Evolutionary conservation across 768 basidiomycete species (phyloP).

Genomic region (Coprinellus aureogranulatus): DNA sequence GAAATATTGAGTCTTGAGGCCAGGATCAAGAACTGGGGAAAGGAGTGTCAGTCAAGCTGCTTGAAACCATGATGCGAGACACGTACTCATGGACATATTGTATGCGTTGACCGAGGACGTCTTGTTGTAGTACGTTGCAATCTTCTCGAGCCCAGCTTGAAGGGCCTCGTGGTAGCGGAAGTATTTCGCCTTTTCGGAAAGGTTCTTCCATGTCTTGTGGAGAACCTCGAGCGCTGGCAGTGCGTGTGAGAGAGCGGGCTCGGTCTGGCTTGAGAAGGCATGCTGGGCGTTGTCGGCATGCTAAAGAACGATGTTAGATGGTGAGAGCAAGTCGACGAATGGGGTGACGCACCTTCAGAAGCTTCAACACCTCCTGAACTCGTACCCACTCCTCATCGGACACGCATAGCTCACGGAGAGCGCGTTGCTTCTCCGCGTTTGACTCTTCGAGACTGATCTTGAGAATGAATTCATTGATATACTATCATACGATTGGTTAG

Average conservation of each 20-base stretch:
- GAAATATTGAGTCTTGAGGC: background rate
- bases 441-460: slow-evolving; percentile 21
- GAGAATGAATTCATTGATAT: slow-evolving; percentile 24
- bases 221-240: slow-evolving; percentile 33
- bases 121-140: slow-evolving; percentile 30
- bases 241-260: slow-evolving; percentile 24
- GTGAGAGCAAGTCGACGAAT: background rate
- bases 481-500: slow-evolving; percentile 9
- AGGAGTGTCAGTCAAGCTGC: background rate
- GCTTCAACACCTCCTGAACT: slow-evolving; percentile 15
- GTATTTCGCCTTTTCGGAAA: slow-evolving; percentile 14
- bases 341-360: slow-evolving; percentile 20
- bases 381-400: slow-evolving; percentile 22
- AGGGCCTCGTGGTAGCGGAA: slow-evolving; percentile 19
- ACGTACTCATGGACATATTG: slow-evolving; percentile 28
- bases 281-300: slow-evolving; percentile 31
- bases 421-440: slow-evolving; percentile 22
- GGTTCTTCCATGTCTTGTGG: slow-evolving; percentile 24
- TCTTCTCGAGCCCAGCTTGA: slow-evolving; percentile 20
- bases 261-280: slow-evolving; percentile 16
- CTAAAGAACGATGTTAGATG: slow-evolving; percentile 11
- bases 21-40: background rate
- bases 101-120: slow-evolving; percentile 26
- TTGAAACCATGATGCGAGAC: background rate
- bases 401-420: slow-evolving; percentile 18